phyloP scores from a whole-genome alignment of 2,329 filamentous ascomycete species.

The Fusarium nisikadoi region DNA sequence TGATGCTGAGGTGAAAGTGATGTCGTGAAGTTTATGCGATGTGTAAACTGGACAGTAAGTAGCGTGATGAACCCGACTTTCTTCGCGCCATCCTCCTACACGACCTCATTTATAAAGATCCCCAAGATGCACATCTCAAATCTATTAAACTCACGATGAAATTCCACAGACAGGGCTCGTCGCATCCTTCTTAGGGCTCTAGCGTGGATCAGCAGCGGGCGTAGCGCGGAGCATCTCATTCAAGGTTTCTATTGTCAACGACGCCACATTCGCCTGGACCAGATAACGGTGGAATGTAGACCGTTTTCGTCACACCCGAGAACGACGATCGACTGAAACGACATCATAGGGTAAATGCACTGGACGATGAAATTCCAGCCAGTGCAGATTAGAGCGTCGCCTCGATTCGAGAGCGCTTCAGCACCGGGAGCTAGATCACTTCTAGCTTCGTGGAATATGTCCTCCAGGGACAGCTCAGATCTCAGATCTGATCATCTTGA shows the following conservation, averaged over 20 bases:
- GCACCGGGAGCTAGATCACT: background rate
- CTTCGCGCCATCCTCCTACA: fast-evolving
- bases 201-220: background rate
- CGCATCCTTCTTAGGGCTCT: background rate
- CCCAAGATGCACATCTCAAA: background rate
- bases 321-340: background rate
- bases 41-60: background rate
- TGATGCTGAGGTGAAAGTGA: background rate
- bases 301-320: background rate
- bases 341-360: background rate
- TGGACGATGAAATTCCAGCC: background rate
- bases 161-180: background rate
- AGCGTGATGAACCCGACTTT: background rate
- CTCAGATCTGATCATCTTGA: background rate
- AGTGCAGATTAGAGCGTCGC: background rate
- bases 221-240: background rate
- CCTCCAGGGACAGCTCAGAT: background rate
- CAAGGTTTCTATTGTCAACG: background rate
- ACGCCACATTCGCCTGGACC: background rate
- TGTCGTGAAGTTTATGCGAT: too few species aligned
- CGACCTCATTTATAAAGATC: background rate
- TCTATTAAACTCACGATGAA: background rate
- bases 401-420: background rate
- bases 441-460: too few species aligned
- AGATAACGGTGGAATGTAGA: background rate